phyloP scores from a whole-genome alignment of 805 yeast genomes.

The Hanseniaspora clermontiae region DNA sequence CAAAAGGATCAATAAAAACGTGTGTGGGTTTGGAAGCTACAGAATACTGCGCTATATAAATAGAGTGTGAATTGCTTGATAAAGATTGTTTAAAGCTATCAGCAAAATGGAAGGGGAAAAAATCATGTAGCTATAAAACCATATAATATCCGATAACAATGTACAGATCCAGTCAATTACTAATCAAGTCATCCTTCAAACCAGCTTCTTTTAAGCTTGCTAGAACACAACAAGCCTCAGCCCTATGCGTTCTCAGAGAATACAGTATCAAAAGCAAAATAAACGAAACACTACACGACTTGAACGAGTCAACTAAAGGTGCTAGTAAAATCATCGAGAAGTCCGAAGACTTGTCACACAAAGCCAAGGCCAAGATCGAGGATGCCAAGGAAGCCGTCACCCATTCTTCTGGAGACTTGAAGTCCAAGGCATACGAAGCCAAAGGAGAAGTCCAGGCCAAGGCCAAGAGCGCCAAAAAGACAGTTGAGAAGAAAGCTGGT shows the following conservation, averaged over 20 bases:
- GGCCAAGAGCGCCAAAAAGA: constrained; percentile 2
- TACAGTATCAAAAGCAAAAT: constrained; percentile 12
- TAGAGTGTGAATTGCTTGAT: no score
- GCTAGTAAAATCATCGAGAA: constrained; percentile 22
- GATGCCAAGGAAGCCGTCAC: constrained; percentile 14
- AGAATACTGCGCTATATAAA: neutral
- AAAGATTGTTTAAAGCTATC: no score
- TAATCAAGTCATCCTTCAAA: neutral
- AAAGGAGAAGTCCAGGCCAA: neutral
- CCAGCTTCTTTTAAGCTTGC: neutral
- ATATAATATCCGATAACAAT: neutral
- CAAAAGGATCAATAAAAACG: neutral
- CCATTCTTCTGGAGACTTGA: neutral
- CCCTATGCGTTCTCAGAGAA: neutral
- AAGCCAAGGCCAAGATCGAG: constrained; percentile 14
- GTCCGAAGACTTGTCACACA: constrained; percentile 19
- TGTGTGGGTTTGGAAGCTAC: neutral
- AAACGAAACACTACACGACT: constrained; percentile 19
- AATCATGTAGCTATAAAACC: no score
- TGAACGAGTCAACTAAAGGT: constrained; percentile 19
- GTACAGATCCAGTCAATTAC: neutral
- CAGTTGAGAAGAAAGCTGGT: neutral
- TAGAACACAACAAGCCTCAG: neutral
- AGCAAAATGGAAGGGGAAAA: no score
- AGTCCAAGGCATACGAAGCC: constrained; percentile 7